Percentiles rank a stretch among this genome's conserved stretches.
Evolutionary conservation across 495 filamentous ascomycete species (phyloP).

Genomic region (Penicillium macrosclerotiorum): DNA sequence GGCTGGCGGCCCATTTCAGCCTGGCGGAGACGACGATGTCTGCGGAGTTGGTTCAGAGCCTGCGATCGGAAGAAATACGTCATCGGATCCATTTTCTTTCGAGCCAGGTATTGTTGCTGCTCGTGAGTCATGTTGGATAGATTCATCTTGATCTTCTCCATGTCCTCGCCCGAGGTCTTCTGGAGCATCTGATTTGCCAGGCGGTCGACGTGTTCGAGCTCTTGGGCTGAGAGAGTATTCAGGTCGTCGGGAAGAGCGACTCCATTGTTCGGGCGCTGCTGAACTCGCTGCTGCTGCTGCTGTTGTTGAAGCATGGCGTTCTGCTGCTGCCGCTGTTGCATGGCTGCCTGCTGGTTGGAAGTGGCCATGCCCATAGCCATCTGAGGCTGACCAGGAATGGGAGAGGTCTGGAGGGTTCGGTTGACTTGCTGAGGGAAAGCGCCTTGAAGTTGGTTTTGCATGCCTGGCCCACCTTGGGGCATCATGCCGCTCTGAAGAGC

Average conservation of each 20-base stretch:
- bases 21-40: slow-evolving; percentile 32
- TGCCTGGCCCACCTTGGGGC: slow-evolving; percentile 35
- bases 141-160: slow-evolving; percentile 44
- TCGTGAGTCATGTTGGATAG: slow-evolving; percentile 44
- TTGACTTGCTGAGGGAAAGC: slow-evolving; percentile 54
- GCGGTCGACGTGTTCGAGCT: slow-evolving; percentile 43
- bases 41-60: slow-evolving; percentile 38
- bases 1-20: slow-evolving; percentile 34
- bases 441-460: slow-evolving; percentile 38
- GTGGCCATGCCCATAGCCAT: slow-evolving; percentile 48
- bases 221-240: slow-evolving; percentile 36
- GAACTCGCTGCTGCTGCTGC: slow-evolving; percentile 30
- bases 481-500: slow-evolving; percentile 46
- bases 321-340: slow-evolving; percentile 34
- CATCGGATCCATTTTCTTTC: slow-evolving; percentile 46
- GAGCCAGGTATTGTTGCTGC: slow-evolving; percentile 38
- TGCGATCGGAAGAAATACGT: slow-evolving; percentile 50
- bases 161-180: slow-evolving; percentile 40
- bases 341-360: slow-evolving; percentile 37
- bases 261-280: slow-evolving; percentile 31
- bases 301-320: slow-evolving; percentile 29
- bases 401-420: slow-evolving; percentile 51
- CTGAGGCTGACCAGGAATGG: slow-evolving; percentile 43
- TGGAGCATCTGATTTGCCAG: slow-evolving; percentile 41
- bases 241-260: slow-evolving; percentile 35